Evolutionary conservation across 139 green algal species (phyloP).

Genomic region (Chlorella sp.): DNA sequence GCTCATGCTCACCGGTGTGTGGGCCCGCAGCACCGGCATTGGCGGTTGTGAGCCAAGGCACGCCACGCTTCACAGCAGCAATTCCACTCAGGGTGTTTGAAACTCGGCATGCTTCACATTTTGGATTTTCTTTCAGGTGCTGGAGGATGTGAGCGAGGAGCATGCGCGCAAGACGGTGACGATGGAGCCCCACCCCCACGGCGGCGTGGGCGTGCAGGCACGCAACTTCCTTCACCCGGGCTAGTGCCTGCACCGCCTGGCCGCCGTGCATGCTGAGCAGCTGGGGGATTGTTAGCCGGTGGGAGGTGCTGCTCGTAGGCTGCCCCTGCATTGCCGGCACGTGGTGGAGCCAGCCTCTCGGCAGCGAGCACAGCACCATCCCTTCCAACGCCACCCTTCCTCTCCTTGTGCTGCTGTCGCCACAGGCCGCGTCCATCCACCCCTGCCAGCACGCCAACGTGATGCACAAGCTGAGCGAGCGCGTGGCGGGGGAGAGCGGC

Average conservation of each 20-base stretch:
- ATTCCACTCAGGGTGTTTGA: too few relatives aligned
- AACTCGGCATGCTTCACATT: too few relatives aligned
- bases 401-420: too few relatives aligned
- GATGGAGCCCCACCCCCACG: slow-evolving; percentile 87
- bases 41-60: too few relatives aligned
- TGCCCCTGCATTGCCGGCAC: too few relatives aligned
- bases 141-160: slow-evolving; percentile 88
- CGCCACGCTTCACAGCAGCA: too few relatives aligned
- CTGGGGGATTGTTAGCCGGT: not conserved
- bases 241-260: not conserved
- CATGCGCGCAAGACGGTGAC: slow-evolving; percentile 93
- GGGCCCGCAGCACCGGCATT: too few relatives aligned
- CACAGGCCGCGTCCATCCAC: slow-evolving; percentile 60
- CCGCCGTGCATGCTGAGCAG: not conserved
- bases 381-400: not conserved
- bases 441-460: slow-evolving; percentile 86
- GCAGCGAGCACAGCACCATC: not conserved
- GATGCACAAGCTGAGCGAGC: slow-evolving; percentile 85
- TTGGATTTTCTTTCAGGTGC: slow-evolving; percentile 77
- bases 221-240: too few relatives aligned
- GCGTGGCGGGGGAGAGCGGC: slow-evolving; percentile 56
- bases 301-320: too few relatives aligned
- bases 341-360: too few relatives aligned
- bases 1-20: too few relatives aligned
- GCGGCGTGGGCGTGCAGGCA: slow-evolving; percentile 45